Base-by-base conservation (phyloP, 805 yeast genomes). In the Jamesozyma rosinii region DNA sequence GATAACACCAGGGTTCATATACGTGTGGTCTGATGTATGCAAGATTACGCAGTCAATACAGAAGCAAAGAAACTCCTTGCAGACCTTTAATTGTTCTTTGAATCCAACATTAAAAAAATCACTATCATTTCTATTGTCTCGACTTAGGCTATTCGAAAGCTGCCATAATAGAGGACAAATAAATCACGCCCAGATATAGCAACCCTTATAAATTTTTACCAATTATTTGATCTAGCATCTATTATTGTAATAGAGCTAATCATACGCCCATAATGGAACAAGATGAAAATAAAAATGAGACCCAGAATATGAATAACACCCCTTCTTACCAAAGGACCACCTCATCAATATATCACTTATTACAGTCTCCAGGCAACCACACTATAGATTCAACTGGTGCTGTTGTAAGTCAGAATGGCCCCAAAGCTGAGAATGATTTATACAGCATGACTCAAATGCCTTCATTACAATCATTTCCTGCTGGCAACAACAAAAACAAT, bases 281-380 rank as follows among this genome's bases (percentile, higher is more conserved):
- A 19, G 38, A 35, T 35, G n/a, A 29, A 27, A 36, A 36, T 5
- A 36, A 36, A 36, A 24, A 35, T 35, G 38, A 24, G 26, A 15
- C 24, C 14, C 35, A 39, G 13, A 30, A 20, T 14, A 10, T 19
- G n/a, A 22, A 24, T 32, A 21, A 30, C 14, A 32, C 33, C 1
- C 48, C 48, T n/a, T 10, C 22, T 11, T 40, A 37, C 26, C 44
- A 40, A 31, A 43, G 50, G 31, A 33, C 44, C 6, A 41, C 51
- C 3, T 50, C 53, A 1, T 48, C 53, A 3, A 48, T 50, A 8
- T 50, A 50, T 32, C 41, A 46, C 31, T 35, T 50, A 21, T 32
- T 50, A 17, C 53, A 50, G 30, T 38, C 33, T 5, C 33, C 47
- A 33, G 36, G 40, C 32, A 37, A 35, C 20, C 26, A 21, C 41